These are phyloP conservation scores for Verbena officinalis DNA, from an alignment of 257 asterid genomes.

Conservation along the genomic window DNA sequence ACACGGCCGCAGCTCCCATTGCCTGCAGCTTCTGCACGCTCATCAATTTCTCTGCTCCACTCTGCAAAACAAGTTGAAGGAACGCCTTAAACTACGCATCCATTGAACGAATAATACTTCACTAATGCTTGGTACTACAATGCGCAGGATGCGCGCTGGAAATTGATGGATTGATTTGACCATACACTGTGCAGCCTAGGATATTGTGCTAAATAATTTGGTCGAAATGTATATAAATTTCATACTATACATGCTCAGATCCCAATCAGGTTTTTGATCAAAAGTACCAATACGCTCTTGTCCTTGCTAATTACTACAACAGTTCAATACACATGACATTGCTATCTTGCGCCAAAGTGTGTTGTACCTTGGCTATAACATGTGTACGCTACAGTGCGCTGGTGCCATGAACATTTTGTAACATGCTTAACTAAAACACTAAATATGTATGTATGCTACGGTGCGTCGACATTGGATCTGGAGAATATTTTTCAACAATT, in stretches of 20 bases:
- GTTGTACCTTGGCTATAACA: no score
- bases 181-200: background rate
- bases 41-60: constrained; percentile 75
- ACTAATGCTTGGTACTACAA: background rate
- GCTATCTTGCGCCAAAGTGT: no score
- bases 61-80: constrained; percentile 65
- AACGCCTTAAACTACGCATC: no score
- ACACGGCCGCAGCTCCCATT: constrained; percentile 56
- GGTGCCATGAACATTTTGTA: background rate
- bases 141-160: constrained; percentile 2
- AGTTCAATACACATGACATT: no score
- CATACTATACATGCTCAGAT: background rate
- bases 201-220: background rate
- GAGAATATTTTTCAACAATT: background rate
- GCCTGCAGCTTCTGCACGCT: constrained; percentile 46
- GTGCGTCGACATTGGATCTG: constrained; percentile 25
- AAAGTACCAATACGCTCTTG: background rate
- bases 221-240: background rate
- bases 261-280: background rate
- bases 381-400: constrained; percentile 14
- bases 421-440: no score
- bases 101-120: background rate
- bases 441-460: no score
- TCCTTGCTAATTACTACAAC: no score
- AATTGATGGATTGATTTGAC: background rate